Base-by-base conservation (phyloP, 2,329 filamentous ascomycete species). In the Alternaria novae-zelandiae region DNA sequence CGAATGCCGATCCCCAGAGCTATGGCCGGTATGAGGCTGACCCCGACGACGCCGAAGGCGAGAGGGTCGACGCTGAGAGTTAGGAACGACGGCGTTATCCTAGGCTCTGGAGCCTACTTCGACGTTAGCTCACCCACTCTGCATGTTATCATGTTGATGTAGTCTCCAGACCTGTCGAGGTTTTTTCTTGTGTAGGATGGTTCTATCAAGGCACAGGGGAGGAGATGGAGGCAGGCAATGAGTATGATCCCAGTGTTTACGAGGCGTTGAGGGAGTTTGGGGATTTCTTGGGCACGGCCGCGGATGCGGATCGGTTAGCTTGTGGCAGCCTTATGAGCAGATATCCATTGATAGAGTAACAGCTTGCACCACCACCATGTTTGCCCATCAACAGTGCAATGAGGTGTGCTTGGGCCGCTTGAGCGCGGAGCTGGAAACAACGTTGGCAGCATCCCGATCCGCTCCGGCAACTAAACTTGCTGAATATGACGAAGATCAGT, bases 41-140 rank as follows among this genome's bases (percentile, higher is more conserved):
- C 59, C 75, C 77, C 36, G 79, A 81, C 71, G 79, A 81, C 70
- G 79, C 79, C 30, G 77, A 80, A 66, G 79, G 79, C 46, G 79
- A 81, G 66, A 69, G 79, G 53, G 79, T 80, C 64, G 79, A 81
- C 57, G 79, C 78, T 68, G 78, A 74, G 13, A 71, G 74, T 36
- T 78, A 68, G 61, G 13, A 13, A 15, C 53, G 13, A 36, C 32
- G 4, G 3, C 32, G 15, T 36, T 8, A 15, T 36, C 32, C 32
- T 36, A 36, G 7, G 32, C 7, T 8, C 36, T 41, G 36, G 36
- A 41, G n/a, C n/a, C 36, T 41, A 17, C 36, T 5, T 17, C 36
- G 36, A 41, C n/a, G 36, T 41, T 17, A 17, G 36, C 15, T 41
- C 15, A 41, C 36, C 9, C 36, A 41, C 36, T 41, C 1, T 41